Base-by-base conservation (phyloP, 805 yeast species). In the Teunomyces panamensis region DNA sequence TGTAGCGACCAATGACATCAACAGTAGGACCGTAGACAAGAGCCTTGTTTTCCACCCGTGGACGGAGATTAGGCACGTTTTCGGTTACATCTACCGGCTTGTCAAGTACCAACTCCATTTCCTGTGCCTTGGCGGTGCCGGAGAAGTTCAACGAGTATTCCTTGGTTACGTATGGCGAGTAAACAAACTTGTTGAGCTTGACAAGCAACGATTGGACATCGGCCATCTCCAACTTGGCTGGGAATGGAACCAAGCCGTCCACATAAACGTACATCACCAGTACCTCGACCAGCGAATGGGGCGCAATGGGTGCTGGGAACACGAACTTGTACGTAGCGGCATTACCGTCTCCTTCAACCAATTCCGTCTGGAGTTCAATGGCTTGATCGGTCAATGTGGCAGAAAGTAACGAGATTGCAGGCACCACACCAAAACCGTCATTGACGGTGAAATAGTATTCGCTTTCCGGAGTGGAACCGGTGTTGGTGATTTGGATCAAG, bases 301-400 rank as follows among this genome's bases (percentile, higher is more conserved):
- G 87, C 8, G 85, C 77, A 47, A 91, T 68, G 34, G 94, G 87
- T 39, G 73, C 71, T 9, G 88, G 87, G 44, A 90, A 68, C 30
- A 59, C 63, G 28, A 89, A 51, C 48, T 69, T 64, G 63, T 78
- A 83, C 30, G 55, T 36, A 37, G 46, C 30, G 16, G 45, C 35
- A 2, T 17, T 14, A 30, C 28, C 16, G 27, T 45, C 27, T 7
- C 32, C 49, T 32, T 39, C 46, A 13, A 59, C 55, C 39, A 58
- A 59, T 10, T 58, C 59, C 27, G 65, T 55, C 39, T 45, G 51
- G 20, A 67, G 48, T 42, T 63, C 66, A 41, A 65, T 50, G 35
- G 59, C 62, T 20, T 24, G 51, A 39, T 65, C 65, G 7, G 49
- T 49, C 43, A 69, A 58, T 34, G 64, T 60, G 42, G 77, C 76